These are phyloP conservation scores for Neocucurbitaria cava DNA, from an alignment of 2,329 filamentous ascomycete species.

Conservation along the genomic window DNA sequence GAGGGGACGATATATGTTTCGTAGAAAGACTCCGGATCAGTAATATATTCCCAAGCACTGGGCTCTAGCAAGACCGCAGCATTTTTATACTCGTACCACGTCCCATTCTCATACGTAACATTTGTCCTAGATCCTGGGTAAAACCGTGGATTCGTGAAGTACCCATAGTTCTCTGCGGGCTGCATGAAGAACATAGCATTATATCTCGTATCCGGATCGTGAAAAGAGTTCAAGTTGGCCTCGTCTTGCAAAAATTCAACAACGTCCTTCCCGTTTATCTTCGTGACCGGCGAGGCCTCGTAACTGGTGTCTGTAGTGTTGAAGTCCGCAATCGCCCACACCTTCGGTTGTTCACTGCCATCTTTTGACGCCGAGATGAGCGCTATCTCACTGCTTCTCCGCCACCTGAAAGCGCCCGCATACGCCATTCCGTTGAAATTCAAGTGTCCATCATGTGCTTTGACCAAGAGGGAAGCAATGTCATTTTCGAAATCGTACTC, in stretches of 20 bases:
- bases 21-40: conserved; percentile 50
- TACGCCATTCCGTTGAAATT: conserved; percentile 46
- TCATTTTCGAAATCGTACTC: conserved; percentile 53
- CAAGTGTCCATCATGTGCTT: conserved; percentile 47
- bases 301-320: conserved; percentile 30
- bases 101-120: conserved; percentile 48
- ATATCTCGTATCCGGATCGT: conserved; percentile 52
- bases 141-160: conserved; percentile 41
- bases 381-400: conserved; percentile 36
- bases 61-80: conserved; percentile 35
- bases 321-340: conserved; percentile 43
- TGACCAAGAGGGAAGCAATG: conserved; percentile 39
- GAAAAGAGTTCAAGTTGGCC: conserved; percentile 37
- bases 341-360: conserved; percentile 36
- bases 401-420: conserved; percentile 45
- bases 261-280: conserved; percentile 48
- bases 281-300: conserved; percentile 44
- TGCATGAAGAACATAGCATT: conserved; percentile 50
- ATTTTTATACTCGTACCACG: conserved; percentile 36
- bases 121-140: conserved; percentile 39
- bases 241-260: conserved; percentile 44
- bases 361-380: conserved; percentile 43
- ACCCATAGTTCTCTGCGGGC: conserved; percentile 37
- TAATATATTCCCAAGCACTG: conserved; percentile 38
- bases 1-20: conserved; percentile 38